Evolutionary conservation across 805 yeast species (phyloP).

Genomic region (Candida namnaoensis): DNA sequence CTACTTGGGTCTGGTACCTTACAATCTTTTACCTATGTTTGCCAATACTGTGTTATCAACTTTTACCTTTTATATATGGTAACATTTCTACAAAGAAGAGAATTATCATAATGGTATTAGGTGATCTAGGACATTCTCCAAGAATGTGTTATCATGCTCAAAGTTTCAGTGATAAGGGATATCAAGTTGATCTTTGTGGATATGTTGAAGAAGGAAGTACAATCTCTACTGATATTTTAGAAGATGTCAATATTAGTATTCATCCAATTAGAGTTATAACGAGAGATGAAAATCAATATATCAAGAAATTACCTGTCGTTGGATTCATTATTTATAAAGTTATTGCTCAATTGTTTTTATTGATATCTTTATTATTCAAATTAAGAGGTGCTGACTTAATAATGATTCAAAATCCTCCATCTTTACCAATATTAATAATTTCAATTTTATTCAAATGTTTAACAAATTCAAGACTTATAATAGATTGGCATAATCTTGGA

Average conservation of each 20-base stretch:
- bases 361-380: constrained; percentile 39
- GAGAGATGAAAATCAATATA: constrained; percentile 17
- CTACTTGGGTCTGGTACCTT: constrained; percentile 34
- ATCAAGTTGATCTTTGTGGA: constrained; percentile 79
- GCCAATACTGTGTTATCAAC: constrained; percentile 22
- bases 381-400: constrained; percentile 59
- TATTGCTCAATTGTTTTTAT: constrained; percentile 37
- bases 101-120: constrained; percentile 74
- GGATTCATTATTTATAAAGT: constrained; percentile 55
- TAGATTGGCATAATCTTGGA: constrained; percentile 97
- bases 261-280: constrained; percentile 32
- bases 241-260: constrained; percentile 43
- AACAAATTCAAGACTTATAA: constrained; percentile 52
- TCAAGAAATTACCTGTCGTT: constrained; percentile 36
- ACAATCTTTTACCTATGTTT: constrained; percentile 35
- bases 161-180: constrained; percentile 61
- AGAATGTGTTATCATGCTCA: constrained; percentile 87
- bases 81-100: constrained; percentile 33
- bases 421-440: constrained; percentile 71
- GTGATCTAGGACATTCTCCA: constrained; percentile 94
- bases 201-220: constrained; percentile 45
- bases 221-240: constrained; percentile 34
- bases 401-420: constrained; percentile 88
- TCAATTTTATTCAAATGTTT: constrained; percentile 44
- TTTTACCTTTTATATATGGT: constrained; percentile 27